Conservation (phyloP, 1,284 basidiomycete genomes). For the Pseudozyma flocculosa region DNA sequence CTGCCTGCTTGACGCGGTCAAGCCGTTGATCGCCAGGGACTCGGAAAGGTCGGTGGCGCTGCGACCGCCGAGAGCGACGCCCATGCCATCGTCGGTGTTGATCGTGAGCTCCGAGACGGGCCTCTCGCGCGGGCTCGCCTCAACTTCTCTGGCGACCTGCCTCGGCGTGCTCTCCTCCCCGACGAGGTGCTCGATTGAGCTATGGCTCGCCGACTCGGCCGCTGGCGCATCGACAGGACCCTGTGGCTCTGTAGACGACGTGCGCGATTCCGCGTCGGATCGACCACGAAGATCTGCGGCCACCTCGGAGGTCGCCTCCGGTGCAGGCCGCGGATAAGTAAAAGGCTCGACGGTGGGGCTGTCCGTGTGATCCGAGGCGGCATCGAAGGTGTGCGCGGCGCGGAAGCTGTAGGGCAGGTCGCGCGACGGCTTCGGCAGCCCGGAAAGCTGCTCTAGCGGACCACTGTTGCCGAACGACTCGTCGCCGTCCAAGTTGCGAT, state of each 20-base stretch:
- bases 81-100: constrained; percentile 14
- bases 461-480: constrained; percentile 26
- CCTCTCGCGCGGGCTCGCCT: constrained; percentile 3
- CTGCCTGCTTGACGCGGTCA: constrained; percentile 8
- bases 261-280: too few species aligned
- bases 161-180: constrained; percentile 4
- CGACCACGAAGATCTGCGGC: too few species aligned
- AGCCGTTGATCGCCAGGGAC: constrained; percentile 8
- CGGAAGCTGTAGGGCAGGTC: neutral
- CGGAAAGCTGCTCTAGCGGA: constrained; percentile 5
- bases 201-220: neutral
- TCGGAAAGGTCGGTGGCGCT: constrained; percentile 14
- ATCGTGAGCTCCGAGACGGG: constrained; percentile 14
- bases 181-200: constrained; percentile 9
- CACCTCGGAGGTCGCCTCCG: neutral
- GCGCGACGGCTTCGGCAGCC: constrained; percentile 2
- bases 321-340: neutral
- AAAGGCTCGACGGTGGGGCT: too few species aligned
- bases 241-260: too few species aligned
- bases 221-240: constrained; percentile 1
- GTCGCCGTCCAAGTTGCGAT: neutral
- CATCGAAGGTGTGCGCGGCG: neutral
- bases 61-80: constrained; percentile 9
- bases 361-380: too few species aligned
- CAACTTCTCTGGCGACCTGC: constrained; percentile 1